Percentiles rank a stretch among this genome's conserved stretches.
Conservation (phyloP, 1,284 basidiomycete species). For the Naganishia albida region DNA sequence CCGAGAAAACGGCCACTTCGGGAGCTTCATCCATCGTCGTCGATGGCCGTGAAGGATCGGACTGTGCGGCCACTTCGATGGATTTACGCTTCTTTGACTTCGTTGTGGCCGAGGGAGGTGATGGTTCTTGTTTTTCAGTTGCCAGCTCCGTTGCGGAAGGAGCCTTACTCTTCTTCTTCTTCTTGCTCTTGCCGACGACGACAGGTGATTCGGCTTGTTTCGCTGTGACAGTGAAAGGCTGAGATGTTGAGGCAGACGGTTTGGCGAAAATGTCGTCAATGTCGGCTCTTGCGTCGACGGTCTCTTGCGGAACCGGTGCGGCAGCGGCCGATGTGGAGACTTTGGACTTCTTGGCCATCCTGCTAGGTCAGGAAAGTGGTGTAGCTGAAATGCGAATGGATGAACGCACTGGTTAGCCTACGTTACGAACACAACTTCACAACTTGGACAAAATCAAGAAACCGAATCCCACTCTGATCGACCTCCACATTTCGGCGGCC, state of each 20-base stretch:
- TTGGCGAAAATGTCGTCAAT: constrained; percentile 50
- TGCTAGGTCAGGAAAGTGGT: too few relatives aligned
- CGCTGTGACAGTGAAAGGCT: neutral
- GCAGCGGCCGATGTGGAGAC: neutral
- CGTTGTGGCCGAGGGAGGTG: constrained; percentile 25
- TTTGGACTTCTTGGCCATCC: constrained; percentile 17
- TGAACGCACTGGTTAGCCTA: too few relatives aligned
- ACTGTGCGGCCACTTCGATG: neutral
- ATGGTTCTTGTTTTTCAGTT: constrained; percentile 5
- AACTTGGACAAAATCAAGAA: too few relatives aligned
- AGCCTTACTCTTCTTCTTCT: constrained; percentile 26
- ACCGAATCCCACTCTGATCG: neutral
- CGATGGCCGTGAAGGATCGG: neutral
- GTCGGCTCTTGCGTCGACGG: constrained; percentile 22
- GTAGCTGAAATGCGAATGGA: too few relatives aligned
- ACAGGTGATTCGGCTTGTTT: constrained; percentile 12
- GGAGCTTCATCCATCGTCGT: neutral
- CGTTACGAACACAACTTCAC: too few relatives aligned
- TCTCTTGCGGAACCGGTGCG: neutral
- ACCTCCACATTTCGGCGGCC: constrained; percentile 3
- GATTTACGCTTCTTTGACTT: constrained; percentile 16
- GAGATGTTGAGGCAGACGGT: constrained; percentile 19
- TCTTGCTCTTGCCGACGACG: constrained; percentile 6
- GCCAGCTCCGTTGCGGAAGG: constrained; percentile 2
- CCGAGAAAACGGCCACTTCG: constrained; percentile 21